Evolutionary conservation across 78 protist species (phyloP).

Genomic region (Monocercomonoides exilis): DNA sequence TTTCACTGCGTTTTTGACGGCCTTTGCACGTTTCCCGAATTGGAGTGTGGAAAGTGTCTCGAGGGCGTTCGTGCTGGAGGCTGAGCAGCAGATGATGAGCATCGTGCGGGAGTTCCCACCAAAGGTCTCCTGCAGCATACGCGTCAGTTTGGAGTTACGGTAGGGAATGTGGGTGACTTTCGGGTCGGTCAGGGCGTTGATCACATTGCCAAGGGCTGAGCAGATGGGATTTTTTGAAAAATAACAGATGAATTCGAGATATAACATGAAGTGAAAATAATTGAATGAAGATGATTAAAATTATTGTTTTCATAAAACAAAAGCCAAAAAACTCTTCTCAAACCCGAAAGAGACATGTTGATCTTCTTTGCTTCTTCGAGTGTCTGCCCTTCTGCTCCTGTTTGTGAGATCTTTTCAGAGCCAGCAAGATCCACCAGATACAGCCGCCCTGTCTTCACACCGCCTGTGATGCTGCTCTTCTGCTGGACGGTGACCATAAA

Average conservation of each 20-base stretch:
- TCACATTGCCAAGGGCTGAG: slow-evolving; percentile 27
- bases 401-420: slow-evolving; percentile 19
- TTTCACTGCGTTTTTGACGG: slow-evolving; percentile 19
- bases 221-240: too few species aligned
- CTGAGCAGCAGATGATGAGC: slow-evolving; percentile 10
- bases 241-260: too few species aligned
- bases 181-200: slow-evolving; percentile 24
- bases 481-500: slow-evolving; percentile 4
- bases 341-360: slow-evolving; percentile 8
- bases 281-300: too few species aligned
- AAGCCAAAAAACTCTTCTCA: too few species aligned
- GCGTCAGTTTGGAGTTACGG: slow-evolving; percentile 31
- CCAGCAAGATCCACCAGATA: slow-evolving; percentile 36
- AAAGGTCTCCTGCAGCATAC: slow-evolving; percentile 19
- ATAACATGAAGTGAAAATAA: too few species aligned
- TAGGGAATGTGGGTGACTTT: slow-evolving; percentile 24
- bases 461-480: neutral
- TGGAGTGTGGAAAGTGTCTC: slow-evolving; percentile 32
- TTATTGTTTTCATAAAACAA: too few species aligned
- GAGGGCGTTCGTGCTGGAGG: slow-evolving; percentile 12
- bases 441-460: neutral
- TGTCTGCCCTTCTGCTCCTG: slow-evolving; percentile 14
- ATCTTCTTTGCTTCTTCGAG: slow-evolving; percentile 27
- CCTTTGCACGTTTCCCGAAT: slow-evolving; percentile 34
- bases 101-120: slow-evolving; percentile 27